Evolutionary conservation across 176 grass and related monocot species (phyloP), one percentile per base, ranked within the genome.

Genomic region (Eleusine indica): DNA sequence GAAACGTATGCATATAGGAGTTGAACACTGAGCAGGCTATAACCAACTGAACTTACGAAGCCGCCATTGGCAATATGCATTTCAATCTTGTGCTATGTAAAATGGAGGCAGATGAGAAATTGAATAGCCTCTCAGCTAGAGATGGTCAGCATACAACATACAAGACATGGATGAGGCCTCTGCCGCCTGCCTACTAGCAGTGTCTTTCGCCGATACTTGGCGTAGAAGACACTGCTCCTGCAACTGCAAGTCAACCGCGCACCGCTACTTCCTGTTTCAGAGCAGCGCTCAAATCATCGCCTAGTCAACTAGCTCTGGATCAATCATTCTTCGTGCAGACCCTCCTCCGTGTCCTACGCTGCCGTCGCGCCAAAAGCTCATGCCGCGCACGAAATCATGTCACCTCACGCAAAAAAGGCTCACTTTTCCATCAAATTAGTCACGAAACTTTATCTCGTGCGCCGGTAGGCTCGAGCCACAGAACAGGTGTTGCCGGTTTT

Each of bases 201-300:
- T 28, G 37, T 10, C 22, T 64, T 56, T 25, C 68, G 54, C 71
- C 28, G 76, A 70, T 75, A 28, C 76, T 80, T 80, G 25, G 44
- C 80, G 80, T 84, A 37, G 68, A 87, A 74, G 66, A 74, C 35
- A 86, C 68, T 68, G 0, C 64, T 68, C 4, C 37, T 47, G 42
- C 42, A 35, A 0, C 73, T 46, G 83, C 81, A 70, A 76, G 69
- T 57, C 94, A 90, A 84, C 86, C 81, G 47, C 85, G 85, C 76
- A 29, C 29, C 13, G 65, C 71, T 49, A 4, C 29, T 14, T 6
- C 18, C 65, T 76, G 72, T 56, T 70, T 15, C 22, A 39, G 77
- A 48, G 64, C 52, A 70, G 77, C 67, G 70, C 71, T 65, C 22
- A 37, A 49, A 80, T 81, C 78, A 60, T 41, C 29, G 30, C 81